Conservation (phyloP, 345 rosid genomes). For the Iberis pinnata region DNA sequence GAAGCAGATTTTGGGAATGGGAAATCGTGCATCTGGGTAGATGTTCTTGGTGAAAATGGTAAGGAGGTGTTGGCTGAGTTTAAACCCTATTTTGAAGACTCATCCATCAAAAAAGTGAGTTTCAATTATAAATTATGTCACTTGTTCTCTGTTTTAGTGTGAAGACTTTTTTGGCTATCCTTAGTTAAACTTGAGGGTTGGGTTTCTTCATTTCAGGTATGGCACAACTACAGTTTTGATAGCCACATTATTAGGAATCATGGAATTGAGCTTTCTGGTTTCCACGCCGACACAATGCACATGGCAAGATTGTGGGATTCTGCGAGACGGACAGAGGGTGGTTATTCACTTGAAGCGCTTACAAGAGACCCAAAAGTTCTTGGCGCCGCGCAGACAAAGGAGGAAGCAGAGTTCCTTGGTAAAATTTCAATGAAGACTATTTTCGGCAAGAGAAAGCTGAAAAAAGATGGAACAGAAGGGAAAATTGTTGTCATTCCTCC, state of each 20-base stretch:
- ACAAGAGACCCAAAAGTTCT: constrained; percentile 61
- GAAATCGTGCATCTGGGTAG: constrained; percentile 90
- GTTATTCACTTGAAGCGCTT: constrained; percentile 95
- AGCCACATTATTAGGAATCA: constrained; percentile 75
- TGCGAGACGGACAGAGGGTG: constrained; percentile 68
- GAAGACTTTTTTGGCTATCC: background rate
- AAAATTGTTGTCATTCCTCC: constrained; percentile 58
- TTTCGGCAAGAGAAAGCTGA: constrained; percentile 71
- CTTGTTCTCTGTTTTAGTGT: background rate
- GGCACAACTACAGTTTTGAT: constrained; percentile 99
- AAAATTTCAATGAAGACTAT: constrained; percentile 85
- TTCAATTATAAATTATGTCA: background rate
- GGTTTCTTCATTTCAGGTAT: constrained; percentile 47
- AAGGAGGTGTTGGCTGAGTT: constrained; percentile 53
- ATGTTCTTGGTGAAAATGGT: constrained; percentile 86
- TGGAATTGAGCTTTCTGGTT: constrained; percentile 68
- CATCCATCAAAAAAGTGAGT: constrained; percentile 60
- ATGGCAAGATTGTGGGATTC: constrained; percentile 98
- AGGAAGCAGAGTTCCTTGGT: constrained; percentile 56
- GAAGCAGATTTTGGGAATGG: constrained; percentile 74
- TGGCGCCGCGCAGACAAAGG: constrained; percentile 32
- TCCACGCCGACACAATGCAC: constrained; percentile 97
- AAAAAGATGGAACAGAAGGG: constrained; percentile 90
- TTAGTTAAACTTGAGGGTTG: constrained; percentile 11
- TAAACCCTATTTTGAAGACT: constrained; percentile 63